phyloP scores from a whole-genome alignment of 257 asterid species.

The Solanum bulbocastanum region DNA sequence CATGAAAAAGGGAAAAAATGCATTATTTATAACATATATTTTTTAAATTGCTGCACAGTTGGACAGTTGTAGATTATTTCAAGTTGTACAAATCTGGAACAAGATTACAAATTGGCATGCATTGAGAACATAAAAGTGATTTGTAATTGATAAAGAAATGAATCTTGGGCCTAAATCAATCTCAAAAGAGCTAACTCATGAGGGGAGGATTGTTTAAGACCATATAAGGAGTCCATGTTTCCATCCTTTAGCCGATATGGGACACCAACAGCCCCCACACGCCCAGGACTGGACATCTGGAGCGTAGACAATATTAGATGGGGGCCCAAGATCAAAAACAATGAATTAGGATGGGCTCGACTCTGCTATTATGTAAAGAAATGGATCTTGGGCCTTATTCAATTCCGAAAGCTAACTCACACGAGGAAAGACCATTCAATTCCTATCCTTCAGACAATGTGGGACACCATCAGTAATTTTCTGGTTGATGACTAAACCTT shows the following conservation, averaged over 20 bases:
- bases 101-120: not conserved
- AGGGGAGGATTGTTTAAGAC: not conserved
- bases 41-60: not conserved
- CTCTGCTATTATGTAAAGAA: not conserved
- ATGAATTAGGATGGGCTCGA: not conserved
- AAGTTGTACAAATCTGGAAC: not conserved
- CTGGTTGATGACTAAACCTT: not conserved
- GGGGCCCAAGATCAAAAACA: not conserved
- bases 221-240: not conserved
- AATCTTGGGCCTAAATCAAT: not conserved
- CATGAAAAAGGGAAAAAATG: not conserved
- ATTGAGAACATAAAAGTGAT: not conserved
- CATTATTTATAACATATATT: not conserved
- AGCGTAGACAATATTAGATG: not conserved
- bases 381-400: not conserved
- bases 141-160: not conserved
- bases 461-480: not conserved
- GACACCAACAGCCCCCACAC: too few relatives aligned
- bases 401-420: not conserved
- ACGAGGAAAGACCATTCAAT: not conserved
- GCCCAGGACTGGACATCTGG: not conserved
- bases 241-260: not conserved
- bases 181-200: not conserved
- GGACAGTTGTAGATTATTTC: not conserved
- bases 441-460: not conserved